These are phyloP conservation scores for Phytophthora megakarya DNA, from an alignment of 352 stramenopile genomes.

Conservation along the genomic window DNA sequence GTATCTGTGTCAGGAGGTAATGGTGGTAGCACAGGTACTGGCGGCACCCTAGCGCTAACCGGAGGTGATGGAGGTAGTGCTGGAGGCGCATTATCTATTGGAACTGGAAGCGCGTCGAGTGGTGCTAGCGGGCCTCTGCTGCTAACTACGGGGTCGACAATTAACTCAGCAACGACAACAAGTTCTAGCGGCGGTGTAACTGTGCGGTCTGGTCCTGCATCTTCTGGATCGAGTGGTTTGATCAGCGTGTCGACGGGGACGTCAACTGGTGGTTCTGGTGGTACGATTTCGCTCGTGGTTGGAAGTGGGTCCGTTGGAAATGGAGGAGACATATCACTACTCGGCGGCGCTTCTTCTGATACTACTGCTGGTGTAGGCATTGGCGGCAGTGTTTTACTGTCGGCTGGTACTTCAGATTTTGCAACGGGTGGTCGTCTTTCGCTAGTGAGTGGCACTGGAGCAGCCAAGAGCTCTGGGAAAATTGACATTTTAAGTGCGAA, in stretches of 20 bases:
- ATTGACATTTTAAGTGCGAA: conserved; percentile 45
- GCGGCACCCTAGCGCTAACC: conserved; percentile 19
- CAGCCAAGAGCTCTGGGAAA: conserved; percentile 48
- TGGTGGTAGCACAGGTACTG: conserved; percentile 22
- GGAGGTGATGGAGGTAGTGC: conserved; percentile 26
- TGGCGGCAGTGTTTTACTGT: conserved; percentile 44
- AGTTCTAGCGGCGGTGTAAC: conserved; percentile 36
- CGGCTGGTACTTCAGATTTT: conserved; percentile 39
- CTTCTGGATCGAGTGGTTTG: conserved; percentile 28
- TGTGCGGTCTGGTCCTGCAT: conserved; percentile 36
- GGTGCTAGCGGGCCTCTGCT: conserved; percentile 25
- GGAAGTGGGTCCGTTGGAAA: conserved; percentile 32
- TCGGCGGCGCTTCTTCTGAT: conserved; percentile 21
- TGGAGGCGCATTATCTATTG: conserved; percentile 34
- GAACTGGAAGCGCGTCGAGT: conserved; percentile 24
- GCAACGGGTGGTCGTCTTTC: conserved; percentile 45
- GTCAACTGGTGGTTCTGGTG: conserved; percentile 29
- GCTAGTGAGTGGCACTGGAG: conserved; percentile 42
- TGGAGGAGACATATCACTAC: conserved; percentile 35
- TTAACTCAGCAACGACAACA: conserved; percentile 5
- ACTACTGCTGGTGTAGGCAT: conserved; percentile 24
- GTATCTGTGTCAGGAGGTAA: conserved; percentile 16
- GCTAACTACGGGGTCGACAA: conserved; percentile 28
- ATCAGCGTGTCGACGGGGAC: conserved; percentile 27
- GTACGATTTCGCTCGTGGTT: conserved; percentile 35